phyloP scores from a whole-genome alignment of 257 asterid genomes.

The Forsythia suspensa region DNA sequence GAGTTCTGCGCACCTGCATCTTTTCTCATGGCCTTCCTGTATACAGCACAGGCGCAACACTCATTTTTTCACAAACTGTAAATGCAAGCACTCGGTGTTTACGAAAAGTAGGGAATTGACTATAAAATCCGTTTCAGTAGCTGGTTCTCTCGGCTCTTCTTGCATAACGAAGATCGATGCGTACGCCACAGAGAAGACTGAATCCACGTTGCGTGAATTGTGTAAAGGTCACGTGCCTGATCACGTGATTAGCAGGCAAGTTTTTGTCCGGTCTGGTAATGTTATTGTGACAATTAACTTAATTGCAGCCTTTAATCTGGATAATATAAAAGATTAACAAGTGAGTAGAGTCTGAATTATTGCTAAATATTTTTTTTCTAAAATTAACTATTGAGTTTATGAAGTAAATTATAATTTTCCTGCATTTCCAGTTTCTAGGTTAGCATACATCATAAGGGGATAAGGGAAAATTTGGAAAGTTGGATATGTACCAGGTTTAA shows the following conservation, averaged over 20 bases:
- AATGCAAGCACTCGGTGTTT: not conserved
- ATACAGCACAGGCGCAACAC: not conserved
- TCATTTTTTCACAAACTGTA: not conserved
- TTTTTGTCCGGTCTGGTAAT: not conserved
- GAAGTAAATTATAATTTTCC: not conserved
- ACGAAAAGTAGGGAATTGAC: slow-evolving; percentile 12
- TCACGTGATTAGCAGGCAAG: slow-evolving; percentile 73
- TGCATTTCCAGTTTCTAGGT: not conserved
- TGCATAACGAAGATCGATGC: slow-evolving; percentile 20
- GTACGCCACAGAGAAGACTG: slow-evolving; percentile 17
- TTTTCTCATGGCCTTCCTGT: slow-evolving; percentile 33
- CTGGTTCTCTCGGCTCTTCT: slow-evolving; percentile 47
- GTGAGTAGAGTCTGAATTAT: not conserved
- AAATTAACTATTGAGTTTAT: not conserved
- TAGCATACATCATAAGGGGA: not conserved
- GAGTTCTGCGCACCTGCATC: slow-evolving; percentile 37
- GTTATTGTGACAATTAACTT: not conserved
- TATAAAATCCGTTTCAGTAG: slow-evolving; percentile 24
- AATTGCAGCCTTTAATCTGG: not conserved
- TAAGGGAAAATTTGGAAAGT: not conserved
- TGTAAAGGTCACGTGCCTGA: slow-evolving; percentile 79
- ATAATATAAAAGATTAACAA: not conserved
- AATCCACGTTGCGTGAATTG: slow-evolving; percentile 51
- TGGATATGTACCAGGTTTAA: not conserved
- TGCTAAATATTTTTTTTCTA: not conserved